Base-by-base conservation (phyloP, 306 rosid species). In the Arachis hypogaea region DNA sequence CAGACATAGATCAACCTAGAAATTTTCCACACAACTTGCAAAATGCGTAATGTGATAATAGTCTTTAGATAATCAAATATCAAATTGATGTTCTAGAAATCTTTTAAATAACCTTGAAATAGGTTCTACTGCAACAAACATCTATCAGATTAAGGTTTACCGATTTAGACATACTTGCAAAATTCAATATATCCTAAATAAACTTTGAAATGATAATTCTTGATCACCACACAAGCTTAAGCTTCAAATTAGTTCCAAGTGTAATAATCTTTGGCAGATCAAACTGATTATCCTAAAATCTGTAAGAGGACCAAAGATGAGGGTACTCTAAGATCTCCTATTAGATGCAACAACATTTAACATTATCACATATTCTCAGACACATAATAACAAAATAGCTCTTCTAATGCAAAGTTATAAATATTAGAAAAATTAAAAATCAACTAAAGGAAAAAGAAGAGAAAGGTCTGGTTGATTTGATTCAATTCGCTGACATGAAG, bases 391-490 rank as follows among this genome's bases (percentile, higher is more conserved):
- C 6, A 33, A 33, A 33, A 33, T 33, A 38, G 30, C 41, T 64
- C 70, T 80, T 72, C 58, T 38, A 73, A 59, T 4, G 60, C 33
- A 41, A 63, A 57, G 29, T 60, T 50, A 75, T 42, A 76, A 11
- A 75, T 36, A 70, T 9, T 2, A 6, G 5, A 41, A 58, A 4
- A 14, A 28, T 22, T 51, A 12, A 5, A 22, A 9, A 36, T 12
- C 22, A 51, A 63, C 1, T 47, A 40, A 22, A 12, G 18, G 5
- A 2, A 9, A 33, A 66, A 44, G 3, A 45, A 59, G 18, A 29
- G n/a, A 9, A 0, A 4, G 43, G 59, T 11, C 67, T 36, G 52
- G 12, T 28, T 41, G 49, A 47, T 28, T 9, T 42, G 68, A 44
- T 7, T 60, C n/a, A 71, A 28, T 38, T 22, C n/a, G 51, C 50